phyloP scores from a whole-genome alignment of 2,329 filamentous ascomycete species.

The Fusarium haematococcum region DNA sequence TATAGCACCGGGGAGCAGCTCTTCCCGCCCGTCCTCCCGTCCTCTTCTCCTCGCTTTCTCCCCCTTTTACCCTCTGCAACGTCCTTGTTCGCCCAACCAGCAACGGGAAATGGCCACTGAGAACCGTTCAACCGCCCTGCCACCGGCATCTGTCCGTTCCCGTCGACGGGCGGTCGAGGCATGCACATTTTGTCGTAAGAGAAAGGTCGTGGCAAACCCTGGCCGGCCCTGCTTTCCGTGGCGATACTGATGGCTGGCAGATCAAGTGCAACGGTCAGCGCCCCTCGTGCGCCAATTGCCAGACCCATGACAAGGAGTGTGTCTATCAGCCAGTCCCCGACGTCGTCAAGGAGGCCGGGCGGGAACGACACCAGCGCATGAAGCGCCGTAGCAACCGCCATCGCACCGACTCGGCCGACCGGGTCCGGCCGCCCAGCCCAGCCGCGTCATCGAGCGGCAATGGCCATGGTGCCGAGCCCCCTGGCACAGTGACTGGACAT shows the following conservation, averaged over 20 bases:
- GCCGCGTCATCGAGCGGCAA: background rate
- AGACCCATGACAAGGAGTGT: background rate
- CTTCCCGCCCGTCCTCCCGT: no score
- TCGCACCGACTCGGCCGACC: background rate
- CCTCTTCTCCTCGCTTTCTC: no score
- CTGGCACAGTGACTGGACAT: background rate
- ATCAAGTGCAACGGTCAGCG: background rate
- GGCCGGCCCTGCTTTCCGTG: background rate
- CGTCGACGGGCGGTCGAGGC: background rate
- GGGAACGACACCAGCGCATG: background rate
- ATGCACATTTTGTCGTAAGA: background rate
- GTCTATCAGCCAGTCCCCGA: background rate
- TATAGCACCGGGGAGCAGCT: no score
- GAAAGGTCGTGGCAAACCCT: background rate
- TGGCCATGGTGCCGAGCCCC: background rate
- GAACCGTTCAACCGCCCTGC: no score
- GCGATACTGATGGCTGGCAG: background rate
- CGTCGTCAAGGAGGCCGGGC: background rate
- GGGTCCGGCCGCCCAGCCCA: background rate
- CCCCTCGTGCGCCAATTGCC: background rate
- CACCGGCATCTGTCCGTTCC: background rate
- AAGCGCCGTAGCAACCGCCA: background rate
- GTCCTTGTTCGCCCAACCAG: no score
- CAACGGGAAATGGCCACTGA: no score
- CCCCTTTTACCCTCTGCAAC: no score